These are phyloP conservation scores for Ligustrum vulgare DNA, from an alignment of 257 asterid species.

Conservation along the genomic window DNA sequence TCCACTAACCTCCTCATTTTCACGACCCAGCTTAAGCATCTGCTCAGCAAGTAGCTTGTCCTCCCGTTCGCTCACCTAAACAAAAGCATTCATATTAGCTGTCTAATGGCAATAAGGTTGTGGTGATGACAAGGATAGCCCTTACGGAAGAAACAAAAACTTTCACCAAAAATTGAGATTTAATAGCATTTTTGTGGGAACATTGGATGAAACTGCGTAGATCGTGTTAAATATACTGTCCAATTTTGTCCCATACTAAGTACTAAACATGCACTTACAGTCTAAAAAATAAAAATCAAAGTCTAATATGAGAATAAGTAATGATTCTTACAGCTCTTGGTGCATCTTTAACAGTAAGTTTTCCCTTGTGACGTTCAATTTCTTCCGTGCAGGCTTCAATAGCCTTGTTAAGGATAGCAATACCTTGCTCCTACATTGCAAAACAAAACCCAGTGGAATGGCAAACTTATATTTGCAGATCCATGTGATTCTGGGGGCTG, in stretches of 20 bases:
- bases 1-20: slow-evolving; percentile 83
- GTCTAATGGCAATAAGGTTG: neutral
- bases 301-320: neutral
- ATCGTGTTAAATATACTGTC: neutral
- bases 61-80: slow-evolving; percentile 96
- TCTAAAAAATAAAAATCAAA: neutral
- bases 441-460: slow-evolving; percentile 3
- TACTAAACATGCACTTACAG: neutral
- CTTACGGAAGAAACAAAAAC: neutral
- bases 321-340: slow-evolving; percentile 83
- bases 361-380: slow-evolving; percentile 80
- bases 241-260: neutral
- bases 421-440: slow-evolving; percentile 87
- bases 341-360: slow-evolving; percentile 83
- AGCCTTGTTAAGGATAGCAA: slow-evolving; percentile 70
- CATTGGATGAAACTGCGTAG: neutral
- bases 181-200: neutral
- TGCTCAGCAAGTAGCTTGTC: slow-evolving; percentile 82
- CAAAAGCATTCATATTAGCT: slow-evolving; percentile 18
- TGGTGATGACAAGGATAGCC: neutral
- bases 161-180: neutral
- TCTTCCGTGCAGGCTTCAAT: slow-evolving; percentile 83
- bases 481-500: slow-evolving; percentile 4
- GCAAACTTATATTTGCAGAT: neutral
- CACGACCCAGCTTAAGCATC: slow-evolving; percentile 64